Base-by-base conservation (phyloP, 2,329 filamentous ascomycete species). In the Phyllosticta capitalensis region DNA sequence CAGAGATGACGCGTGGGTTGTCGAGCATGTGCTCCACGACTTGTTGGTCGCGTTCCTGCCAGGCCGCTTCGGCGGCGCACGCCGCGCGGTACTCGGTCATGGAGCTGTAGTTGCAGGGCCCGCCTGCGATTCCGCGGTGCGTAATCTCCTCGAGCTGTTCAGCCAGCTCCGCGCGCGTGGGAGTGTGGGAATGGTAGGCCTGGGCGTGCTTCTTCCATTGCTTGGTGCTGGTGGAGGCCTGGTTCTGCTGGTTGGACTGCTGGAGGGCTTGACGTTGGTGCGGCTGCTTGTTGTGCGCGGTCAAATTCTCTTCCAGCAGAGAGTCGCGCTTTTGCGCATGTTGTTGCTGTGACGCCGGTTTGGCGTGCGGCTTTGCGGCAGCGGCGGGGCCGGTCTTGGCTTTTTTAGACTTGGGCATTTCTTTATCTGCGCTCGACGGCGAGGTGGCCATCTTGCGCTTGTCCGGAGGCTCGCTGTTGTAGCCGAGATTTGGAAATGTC, bases 81-180 rank as follows among this genome's bases (percentile, higher is more conserved):
- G 58, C 58, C 3, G 58, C 58, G 5, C 58, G 45, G 58, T 59
- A 59, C 58, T 59, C 52, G 26, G 48, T 49, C 7, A 51, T 7
- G 7, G 45, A 26, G 5, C 24, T 26, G 28, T 19, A 59, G 21
- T 55, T 55, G n/a, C 52, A 45, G 20, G 58, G 58, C 17, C 58
- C 58, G 28, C 52, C 58, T 21, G 52, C 52, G 20, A 59, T 55
- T 19, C 58, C 58, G 52, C 52, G 52, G 52, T 55, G 52, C 1
- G 53, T 59, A n/a, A 59, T 59, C 9, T 59, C 58, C 17, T 59
- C 58, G 38, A 59, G 52, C 53, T 59, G 58, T 19, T 59, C 58
- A n/a, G 58, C 52, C 2, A 59, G 58, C 58, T 59, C 52, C 9
- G 52, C 52, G 45, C 53, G 52, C 26, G 58, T 59, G 28, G 58